Percentiles rank a stretch among this genome's conserved stretches.
Conservation (phyloP, 257 asterid genomes). For the Oldenlandia corymbosa region DNA sequence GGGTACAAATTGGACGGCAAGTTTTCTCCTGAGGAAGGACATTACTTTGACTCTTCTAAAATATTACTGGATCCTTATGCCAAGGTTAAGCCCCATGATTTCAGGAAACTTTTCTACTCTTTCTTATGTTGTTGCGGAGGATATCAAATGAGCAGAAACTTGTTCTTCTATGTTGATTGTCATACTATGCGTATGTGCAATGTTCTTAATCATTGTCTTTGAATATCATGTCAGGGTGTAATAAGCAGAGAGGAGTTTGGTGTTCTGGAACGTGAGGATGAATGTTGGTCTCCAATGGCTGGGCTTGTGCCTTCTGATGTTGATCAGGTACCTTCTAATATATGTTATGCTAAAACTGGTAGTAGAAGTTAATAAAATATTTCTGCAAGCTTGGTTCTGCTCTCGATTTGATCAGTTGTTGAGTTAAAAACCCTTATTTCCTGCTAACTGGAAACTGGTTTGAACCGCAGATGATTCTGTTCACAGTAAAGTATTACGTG, state of each 20-base stretch:
- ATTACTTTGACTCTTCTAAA: conserved; percentile 62
- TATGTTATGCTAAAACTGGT: conserved; percentile 3
- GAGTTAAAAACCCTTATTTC: not conserved
- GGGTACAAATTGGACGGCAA: conserved; percentile 74
- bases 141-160: not conserved
- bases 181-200: not conserved
- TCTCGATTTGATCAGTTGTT: not conserved
- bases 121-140: not conserved
- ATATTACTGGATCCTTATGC: conserved; percentile 89
- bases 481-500: no score
- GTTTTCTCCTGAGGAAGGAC: conserved; percentile 79
- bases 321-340: conserved; percentile 54
- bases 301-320: conserved; percentile 54
- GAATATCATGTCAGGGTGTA: conserved; percentile 47
- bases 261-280: conserved; percentile 53
- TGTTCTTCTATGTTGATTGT: not conserved
- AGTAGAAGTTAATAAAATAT: not conserved
- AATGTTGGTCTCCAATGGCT: conserved; percentile 94
- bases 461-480: not conserved
- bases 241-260: conserved; percentile 78
- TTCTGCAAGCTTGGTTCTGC: not conserved
- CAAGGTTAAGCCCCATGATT: conserved; percentile 47
- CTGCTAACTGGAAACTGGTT: not conserved
- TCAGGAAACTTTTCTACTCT: not conserved
- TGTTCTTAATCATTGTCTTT: conserved; percentile 5